Conservation (phyloP, 257 asterid genomes). For the Gentiana macrophylla region DNA sequence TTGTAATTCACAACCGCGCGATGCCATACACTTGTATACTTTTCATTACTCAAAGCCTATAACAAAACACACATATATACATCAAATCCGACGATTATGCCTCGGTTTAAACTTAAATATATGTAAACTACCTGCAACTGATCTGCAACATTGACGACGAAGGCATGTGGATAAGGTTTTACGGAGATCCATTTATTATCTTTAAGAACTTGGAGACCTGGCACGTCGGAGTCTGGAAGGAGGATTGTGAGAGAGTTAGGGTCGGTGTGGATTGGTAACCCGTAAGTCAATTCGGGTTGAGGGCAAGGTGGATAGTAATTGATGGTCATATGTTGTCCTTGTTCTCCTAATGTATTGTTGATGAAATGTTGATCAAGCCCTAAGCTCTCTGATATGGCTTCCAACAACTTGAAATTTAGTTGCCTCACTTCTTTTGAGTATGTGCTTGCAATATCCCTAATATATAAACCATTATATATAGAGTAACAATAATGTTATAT, state of each 20-base stretch:
- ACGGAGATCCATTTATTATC: slow-evolving; percentile 35
- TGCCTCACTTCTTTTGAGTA: neutral
- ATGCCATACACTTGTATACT: neutral
- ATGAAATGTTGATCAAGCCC: neutral
- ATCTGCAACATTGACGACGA: neutral
- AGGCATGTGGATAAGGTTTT: neutral
- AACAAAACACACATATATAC: neutral
- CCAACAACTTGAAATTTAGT: neutral
- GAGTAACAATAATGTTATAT: too few relatives aligned
- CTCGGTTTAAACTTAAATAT: neutral
- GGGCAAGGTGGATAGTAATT: slow-evolving; percentile 51
- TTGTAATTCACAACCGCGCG: neutral
- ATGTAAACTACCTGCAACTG: neutral
- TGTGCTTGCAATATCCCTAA: neutral
- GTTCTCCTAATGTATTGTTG: slow-evolving; percentile 21
- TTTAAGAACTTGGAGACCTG: slow-evolving; percentile 46
- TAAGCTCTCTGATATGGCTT: slow-evolving; percentile 3
- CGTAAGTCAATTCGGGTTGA: slow-evolving; percentile 50
- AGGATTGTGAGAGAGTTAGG: slow-evolving; percentile 51
- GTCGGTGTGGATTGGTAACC: slow-evolving; percentile 54
- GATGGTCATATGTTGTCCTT: slow-evolving; percentile 51
- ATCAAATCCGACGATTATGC: neutral
- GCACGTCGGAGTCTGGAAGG: slow-evolving; percentile 30
- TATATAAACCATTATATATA: too few relatives aligned
- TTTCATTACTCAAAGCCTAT: neutral